Evolutionary conservation across 306 rosid genomes (phyloP).

Genomic region (Albizia julibrissin): DNA sequence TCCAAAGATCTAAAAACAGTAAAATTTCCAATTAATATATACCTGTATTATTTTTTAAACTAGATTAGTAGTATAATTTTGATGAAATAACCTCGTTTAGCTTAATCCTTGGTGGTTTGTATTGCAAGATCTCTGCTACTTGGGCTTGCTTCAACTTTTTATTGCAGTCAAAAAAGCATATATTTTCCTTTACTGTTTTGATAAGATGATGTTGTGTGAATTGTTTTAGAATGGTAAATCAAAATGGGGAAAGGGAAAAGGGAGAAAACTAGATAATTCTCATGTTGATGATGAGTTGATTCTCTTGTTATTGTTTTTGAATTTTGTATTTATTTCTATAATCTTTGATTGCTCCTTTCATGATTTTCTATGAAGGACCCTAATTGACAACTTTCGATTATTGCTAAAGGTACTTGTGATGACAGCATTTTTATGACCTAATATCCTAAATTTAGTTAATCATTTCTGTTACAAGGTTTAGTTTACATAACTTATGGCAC

Average conservation of each 20-base stretch:
- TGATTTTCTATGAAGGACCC: neutral
- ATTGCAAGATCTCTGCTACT: conserved; percentile 7
- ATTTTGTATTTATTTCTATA: neutral
- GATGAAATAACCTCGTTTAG: no score
- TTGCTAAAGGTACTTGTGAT: neutral
- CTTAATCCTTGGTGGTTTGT: neutral
- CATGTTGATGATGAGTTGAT: neutral
- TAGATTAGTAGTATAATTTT: no score
- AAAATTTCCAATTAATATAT: no score
- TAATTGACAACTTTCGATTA: neutral
- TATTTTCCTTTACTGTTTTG: neutral
- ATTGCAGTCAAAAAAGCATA: neutral
- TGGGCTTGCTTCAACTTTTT: neutral
- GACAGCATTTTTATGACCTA: neutral
- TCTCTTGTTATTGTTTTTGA: neutral
- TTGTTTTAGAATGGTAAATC: neutral
- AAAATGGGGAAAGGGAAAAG: neutral
- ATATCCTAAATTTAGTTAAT: neutral
- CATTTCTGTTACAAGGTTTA: neutral
- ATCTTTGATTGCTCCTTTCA: neutral
- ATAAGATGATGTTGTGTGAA: neutral
- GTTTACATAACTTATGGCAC: neutral
- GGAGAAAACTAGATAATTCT: neutral
- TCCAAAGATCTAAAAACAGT: no score
- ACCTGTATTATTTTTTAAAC: no score